Evolutionary conservation across 106 monocot species (phyloP).

Genomic region (Dactylorhiza incarnata): DNA sequence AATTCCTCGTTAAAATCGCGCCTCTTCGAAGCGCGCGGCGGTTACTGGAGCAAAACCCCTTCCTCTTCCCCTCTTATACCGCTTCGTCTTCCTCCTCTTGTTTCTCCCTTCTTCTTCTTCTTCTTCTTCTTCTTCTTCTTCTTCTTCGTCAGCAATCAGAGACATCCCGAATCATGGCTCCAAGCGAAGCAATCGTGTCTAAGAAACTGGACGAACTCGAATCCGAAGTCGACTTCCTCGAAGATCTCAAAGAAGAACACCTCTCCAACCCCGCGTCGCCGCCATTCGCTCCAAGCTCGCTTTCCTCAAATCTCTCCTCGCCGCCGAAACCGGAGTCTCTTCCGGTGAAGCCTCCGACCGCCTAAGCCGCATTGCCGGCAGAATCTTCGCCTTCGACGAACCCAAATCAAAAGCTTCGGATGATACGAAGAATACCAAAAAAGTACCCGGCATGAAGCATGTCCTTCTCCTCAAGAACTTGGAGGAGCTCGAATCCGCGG

Average conservation of each 20-base stretch:
- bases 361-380: not conserved
- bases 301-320: not conserved
- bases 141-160: not conserved
- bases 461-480: not conserved
- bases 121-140: not conserved
- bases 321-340: not conserved
- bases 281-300: not conserved
- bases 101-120: too few species aligned
- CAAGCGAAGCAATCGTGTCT: not conserved
- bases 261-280: not conserved
- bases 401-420: not conserved
- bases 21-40: not conserved
- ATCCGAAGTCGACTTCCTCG: not conserved
- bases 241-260: not conserved
- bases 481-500: not conserved
- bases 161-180: not conserved
- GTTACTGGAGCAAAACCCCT: not conserved
- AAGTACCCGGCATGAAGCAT: not conserved
- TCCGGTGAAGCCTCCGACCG: not conserved
- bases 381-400: not conserved
- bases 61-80: not conserved
- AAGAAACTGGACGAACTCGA: not conserved
- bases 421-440: not conserved
- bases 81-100: too few species aligned
- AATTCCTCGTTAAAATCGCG: not conserved